A percentile compares a stretch with the other conserved stretches of the same genome.
These are phyloP conservation scores for Corrigiola litoralis DNA, from an alignment of 179 eudicot genomes.

Conservation along the genomic window DNA sequence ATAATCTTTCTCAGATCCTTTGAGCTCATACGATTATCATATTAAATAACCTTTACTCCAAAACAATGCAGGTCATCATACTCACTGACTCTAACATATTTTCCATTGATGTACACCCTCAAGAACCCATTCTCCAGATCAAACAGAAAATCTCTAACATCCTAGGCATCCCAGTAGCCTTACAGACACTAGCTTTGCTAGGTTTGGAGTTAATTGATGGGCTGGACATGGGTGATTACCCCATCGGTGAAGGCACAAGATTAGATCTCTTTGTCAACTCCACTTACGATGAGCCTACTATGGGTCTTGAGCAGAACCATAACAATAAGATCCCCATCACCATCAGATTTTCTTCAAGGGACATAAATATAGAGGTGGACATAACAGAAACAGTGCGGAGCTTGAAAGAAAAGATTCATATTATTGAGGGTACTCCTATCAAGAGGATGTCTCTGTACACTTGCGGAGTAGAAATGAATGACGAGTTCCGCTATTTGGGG, in stretches of 20 bases:
- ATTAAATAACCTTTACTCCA: background rate
- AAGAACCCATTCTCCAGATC: conserved; percentile 61
- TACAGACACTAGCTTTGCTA: conserved; percentile 53
- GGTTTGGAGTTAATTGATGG: conserved; percentile 82
- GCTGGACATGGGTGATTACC: conserved; percentile 72
- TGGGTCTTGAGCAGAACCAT: conserved; percentile 4
- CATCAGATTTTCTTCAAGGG: conserved; percentile 53
- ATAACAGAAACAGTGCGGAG: conserved; percentile 67
- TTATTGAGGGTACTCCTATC: conserved; percentile 77
- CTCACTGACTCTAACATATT: conserved; percentile 35
- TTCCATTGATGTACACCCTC: conserved; percentile 44
- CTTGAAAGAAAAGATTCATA: conserved; percentile 90
- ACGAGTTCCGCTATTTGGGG: conserved; percentile 47
- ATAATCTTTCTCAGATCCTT: conserved; percentile 5
- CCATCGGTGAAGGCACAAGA: conserved; percentile 63
- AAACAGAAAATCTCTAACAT: conserved; percentile 52
- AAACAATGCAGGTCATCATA: conserved; percentile 52
- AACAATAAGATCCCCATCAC: conserved; percentile 34
- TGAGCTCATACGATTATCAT: background rate
- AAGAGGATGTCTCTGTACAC: conserved; percentile 57
- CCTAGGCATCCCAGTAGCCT: conserved; percentile 44
- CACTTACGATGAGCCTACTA: conserved; percentile 15
- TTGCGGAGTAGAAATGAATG: conserved; percentile 63
- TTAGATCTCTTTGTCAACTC: conserved; percentile 42
- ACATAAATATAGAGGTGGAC: conserved; percentile 57